Conservation (phyloP, 2,329 filamentous ascomycete species). For the Phialophora expanda region DNA sequence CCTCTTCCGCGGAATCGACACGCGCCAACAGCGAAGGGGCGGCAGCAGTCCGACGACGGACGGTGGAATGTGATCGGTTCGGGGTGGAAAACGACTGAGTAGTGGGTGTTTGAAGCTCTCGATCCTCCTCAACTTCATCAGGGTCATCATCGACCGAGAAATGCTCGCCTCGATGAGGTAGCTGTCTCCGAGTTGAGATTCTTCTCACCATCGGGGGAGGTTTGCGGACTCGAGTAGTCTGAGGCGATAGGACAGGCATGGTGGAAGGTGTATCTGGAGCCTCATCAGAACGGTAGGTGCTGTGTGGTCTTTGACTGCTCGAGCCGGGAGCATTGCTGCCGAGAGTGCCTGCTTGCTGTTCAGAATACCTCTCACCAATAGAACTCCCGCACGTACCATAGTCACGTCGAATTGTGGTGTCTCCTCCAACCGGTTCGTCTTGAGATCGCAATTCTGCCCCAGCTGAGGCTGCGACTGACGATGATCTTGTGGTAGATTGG, state of each 20-base stretch:
- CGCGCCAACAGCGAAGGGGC: conserved; percentile 44
- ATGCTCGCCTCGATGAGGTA: conserved; percentile 78
- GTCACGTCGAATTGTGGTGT: conserved; percentile 29
- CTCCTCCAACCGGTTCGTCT: conserved; percentile 11
- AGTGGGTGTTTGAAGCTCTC: conserved; percentile 26
- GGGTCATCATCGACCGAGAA: conserved; percentile 92
- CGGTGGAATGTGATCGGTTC: conserved; percentile 47
- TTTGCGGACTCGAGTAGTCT: conserved; percentile 64
- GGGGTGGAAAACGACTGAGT: conserved; percentile 49
- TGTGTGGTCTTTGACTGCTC: conserved; percentile 29
- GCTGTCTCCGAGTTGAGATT: conserved; percentile 68
- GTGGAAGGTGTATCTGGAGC: conserved; percentile 44
- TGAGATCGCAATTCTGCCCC: conserved; percentile 9
- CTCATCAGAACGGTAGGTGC: conserved; percentile 28
- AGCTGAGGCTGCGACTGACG: conserved; percentile 5
- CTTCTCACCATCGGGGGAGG: conserved; percentile 71
- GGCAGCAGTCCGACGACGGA: conserved; percentile 47
- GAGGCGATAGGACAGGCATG: conserved; percentile 51
- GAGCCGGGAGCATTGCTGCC: conserved; percentile 16
- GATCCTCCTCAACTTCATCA: conserved; percentile 76
- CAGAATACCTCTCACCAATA: neutral
- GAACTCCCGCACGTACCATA: conserved; percentile 25
- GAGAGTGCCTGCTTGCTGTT: conserved; percentile 28
- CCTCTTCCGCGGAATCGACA: conserved; percentile 48
- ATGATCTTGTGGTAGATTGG: conserved; percentile 14